Percentiles rank a stretch among this genome's conserved stretches.
Conservation (phyloP, 192 early-diverging fungal genomes). For the Coemansia sp. region DNA sequence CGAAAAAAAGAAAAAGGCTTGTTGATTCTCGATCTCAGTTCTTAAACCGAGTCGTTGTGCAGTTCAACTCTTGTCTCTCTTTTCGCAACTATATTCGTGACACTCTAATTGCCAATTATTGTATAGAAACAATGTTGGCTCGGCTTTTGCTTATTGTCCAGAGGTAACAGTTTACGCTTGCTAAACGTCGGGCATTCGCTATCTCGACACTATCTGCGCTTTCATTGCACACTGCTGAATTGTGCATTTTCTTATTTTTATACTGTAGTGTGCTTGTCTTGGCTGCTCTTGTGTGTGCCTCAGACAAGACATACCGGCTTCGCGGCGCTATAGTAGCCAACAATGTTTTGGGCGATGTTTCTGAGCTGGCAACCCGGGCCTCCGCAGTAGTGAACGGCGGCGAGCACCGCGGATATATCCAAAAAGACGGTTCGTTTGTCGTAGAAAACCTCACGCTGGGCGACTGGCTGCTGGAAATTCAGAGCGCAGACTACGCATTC, state of each 20-base stretch:
- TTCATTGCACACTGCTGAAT: background rate
- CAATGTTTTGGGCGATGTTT: constrained; percentile 33
- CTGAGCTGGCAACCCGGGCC: constrained; percentile 20
- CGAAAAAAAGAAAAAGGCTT: background rate
- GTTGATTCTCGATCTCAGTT: background rate
- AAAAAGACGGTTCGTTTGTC: constrained; percentile 43
- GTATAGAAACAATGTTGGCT: constrained; percentile 11
- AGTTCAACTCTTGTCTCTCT: background rate
- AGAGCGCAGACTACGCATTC: constrained; percentile 47
- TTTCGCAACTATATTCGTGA: background rate
- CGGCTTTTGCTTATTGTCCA: constrained; percentile 29
- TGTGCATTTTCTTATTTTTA: background rate
- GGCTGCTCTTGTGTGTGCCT: constrained; percentile 13
- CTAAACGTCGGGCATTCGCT: too few relatives aligned
- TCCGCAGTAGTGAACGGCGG: constrained; percentile 48
- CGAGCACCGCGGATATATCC: constrained; percentile 42
- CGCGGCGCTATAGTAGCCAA: constrained; percentile 42
- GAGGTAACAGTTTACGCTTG: constrained; percentile 19
- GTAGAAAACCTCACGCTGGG: constrained; percentile 46
- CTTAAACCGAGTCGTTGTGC: background rate
- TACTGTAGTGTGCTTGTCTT: constrained; percentile 18
- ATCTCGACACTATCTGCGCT: background rate
- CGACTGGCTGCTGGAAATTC: constrained; percentile 49
- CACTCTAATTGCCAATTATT: background rate
- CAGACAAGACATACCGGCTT: constrained; percentile 46